Evolutionary conservation across 1,139 yeast species (phyloP), one percentile per base, ranked within the genome.

Genomic region (Nakaseomyces kungkrabaensis): DNA sequence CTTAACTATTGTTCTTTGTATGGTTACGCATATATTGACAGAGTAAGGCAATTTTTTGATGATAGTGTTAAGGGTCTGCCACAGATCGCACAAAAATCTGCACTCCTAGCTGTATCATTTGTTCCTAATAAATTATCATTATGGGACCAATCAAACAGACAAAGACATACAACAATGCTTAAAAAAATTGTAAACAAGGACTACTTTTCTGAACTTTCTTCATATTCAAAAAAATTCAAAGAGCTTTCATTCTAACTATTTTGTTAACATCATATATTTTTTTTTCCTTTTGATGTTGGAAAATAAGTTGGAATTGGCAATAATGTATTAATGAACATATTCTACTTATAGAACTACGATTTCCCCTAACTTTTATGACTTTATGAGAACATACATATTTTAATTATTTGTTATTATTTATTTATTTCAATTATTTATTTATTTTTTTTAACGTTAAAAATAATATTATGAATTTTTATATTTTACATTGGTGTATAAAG

Each of bases 1-100:
- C 54, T 55, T 24, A 53, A 55, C 44, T 60, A 60, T 46, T 48
- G 58, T 4, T 48, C 54, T 17, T 44, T 59, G 44, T 59, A 54
- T 46, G 65, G 63, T n/a, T 54, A 50, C 43, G 49, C 56, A 24
- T 60, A 60, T 45, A 54, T 59, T 38, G 54, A 59, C 26, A 51
- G 53, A 33, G 65, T 59, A 5, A 53, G 54, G 34, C 46, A 47
- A 7, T 60, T 60, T 43, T 56, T 57, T 41, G 51, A 44, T 13
- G 52, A 48, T 4, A 17, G 29, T 13, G 44, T 13, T 24, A 37
- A 45, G 26, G 49, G 50, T 47, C 26, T 45, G 6, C 29, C 42
- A 26, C 22, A 27, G 34, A 17, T 41, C 5, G 44, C 25, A 9
- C 44, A 41, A 17, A 41, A 41, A 27, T 29, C 44, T 5, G 34